Base-by-base conservation (phyloP, 2,329 filamentous ascomycete genomes). In the Ophiostoma sp. region DNA sequence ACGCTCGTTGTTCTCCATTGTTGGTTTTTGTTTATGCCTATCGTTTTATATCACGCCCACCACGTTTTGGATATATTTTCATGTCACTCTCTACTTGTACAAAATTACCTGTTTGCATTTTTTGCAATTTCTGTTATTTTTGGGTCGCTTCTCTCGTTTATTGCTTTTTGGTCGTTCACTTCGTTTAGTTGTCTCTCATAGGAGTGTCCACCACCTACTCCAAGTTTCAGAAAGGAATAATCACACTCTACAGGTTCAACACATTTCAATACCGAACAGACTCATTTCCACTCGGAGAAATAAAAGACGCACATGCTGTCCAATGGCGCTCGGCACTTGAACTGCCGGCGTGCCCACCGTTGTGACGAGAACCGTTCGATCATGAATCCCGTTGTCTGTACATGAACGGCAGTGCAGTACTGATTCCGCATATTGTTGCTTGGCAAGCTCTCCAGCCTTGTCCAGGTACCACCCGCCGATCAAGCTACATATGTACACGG, bases 31-130 rank as follows among this genome's bases (percentile, higher is more conserved):
- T 63, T 63, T 22, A 42, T 19, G 19, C 33, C 9, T 33, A n/a
- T 33, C 22, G 33, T n/a, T 66, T 45, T 22, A 66, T 22, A 15
- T 45, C 61, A 66, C 9, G 36, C 33, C 22, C 22, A 28, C 61
- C 12, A 66, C 36, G 61, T 45, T 36, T 66, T 28, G 61, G 61
- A 25, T 64, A 42, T 45, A 28, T 22, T 17, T 45, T 66, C 36
- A 25, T 66, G 61, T 28, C 61, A 45, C 61, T 45, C 61, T 28
- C 22, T 66, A 42, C 64, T 33, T 68, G 64, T 68, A 68, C 25
- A 68, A 68, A 66, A 68, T 28, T 7, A 33, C 9, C 6, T 22
- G 15, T 9, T 68, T 42, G 33, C 4, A 22, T 36, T 39, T 36
- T 42, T 5, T 31, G 22, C 25, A 39, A 39, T 36, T 36, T 17